Evolutionary conservation across 2,329 filamentous ascomycete species (phyloP).

Genomic region (Fusarium sp.): DNA sequence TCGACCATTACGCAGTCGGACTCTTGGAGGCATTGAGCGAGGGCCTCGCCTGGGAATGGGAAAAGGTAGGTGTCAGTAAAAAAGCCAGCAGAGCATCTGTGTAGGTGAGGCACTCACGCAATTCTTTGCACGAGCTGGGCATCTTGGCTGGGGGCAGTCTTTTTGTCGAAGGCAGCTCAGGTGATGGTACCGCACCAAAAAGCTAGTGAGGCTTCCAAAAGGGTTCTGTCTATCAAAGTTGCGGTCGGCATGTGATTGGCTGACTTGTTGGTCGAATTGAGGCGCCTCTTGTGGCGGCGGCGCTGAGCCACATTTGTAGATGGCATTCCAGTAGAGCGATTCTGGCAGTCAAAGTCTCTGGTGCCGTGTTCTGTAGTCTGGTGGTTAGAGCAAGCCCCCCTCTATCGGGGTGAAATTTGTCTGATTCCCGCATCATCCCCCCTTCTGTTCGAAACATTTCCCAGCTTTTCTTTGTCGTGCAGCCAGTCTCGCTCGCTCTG

Average conservation of each 20-base stretch:
- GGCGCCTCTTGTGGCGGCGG: background rate
- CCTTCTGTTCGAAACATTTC: too few species aligned
- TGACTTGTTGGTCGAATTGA: slow-evolving; percentile 15
- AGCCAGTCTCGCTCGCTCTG: too few species aligned
- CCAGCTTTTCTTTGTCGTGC: too few species aligned
- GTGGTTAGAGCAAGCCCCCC: too few species aligned
- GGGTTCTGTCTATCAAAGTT: slow-evolving; percentile 24
- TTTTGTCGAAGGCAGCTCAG: slow-evolving; percentile 40
- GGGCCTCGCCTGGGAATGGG: slow-evolving; percentile 79
- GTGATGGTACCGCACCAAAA: slow-evolving; percentile 39
- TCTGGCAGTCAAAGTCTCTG: background rate
- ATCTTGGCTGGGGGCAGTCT: slow-evolving; percentile 65
- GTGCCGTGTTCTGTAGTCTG: too few species aligned
- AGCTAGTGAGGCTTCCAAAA: slow-evolving; percentile 34
- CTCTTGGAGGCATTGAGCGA: slow-evolving; percentile 95
- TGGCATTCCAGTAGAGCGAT: background rate
- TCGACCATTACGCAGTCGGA: slow-evolving; percentile 97
- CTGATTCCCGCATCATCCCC: too few species aligned
- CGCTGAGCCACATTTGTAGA: slow-evolving; percentile 14
- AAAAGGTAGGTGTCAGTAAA: too few species aligned
- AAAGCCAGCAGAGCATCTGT: too few species aligned
- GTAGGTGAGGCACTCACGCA: slow-evolving; percentile 74
- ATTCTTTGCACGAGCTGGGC: slow-evolving; percentile 97
- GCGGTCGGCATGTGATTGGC: slow-evolving; percentile 51
- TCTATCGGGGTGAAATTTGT: too few species aligned